These are phyloP conservation scores for Cercospora sesami DNA, from an alignment of 2,329 filamentous ascomycete species.

Conservation along the genomic window DNA sequence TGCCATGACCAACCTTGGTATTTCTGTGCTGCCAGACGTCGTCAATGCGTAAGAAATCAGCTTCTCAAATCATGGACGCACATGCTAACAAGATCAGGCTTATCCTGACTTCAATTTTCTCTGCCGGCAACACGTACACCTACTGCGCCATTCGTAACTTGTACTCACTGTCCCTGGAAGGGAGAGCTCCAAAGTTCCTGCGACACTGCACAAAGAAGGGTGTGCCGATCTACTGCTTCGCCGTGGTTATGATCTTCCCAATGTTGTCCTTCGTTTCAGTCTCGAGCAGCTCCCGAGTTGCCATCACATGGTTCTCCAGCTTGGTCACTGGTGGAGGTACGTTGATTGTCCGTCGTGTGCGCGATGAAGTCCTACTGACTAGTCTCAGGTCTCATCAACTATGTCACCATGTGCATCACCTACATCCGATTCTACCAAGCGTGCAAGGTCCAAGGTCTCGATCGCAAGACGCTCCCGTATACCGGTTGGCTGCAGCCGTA, in stretches of 20 bases:
- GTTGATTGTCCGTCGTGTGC: not conserved
- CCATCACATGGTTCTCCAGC: slow-evolving; percentile 49
- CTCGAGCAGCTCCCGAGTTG: slow-evolving; percentile 34
- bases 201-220: slow-evolving; percentile 61
- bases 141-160: slow-evolving; percentile 56
- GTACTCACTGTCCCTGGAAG: slow-evolving; percentile 56
- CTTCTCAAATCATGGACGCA: not conserved
- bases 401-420: slow-evolving; percentile 60
- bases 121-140: slow-evolving; percentile 57
- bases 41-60: slow-evolving; percentile 36
- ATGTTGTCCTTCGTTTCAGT: slow-evolving; percentile 41
- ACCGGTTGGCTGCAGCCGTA: slow-evolving; percentile 59
- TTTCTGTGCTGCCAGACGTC: slow-evolving; percentile 46
- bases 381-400: slow-evolving; percentile 56
- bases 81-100: slow-evolving; percentile 22
- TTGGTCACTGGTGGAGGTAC: slow-evolving; percentile 58
- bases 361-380: not conserved
- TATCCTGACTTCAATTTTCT: slow-evolving; percentile 56
- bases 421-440: slow-evolving; percentile 61
- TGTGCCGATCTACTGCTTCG: slow-evolving; percentile 61
- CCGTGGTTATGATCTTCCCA: slow-evolving; percentile 47
- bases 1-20: slow-evolving; percentile 45
- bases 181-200: slow-evolving; percentile 56
- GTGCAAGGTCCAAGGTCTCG: slow-evolving; percentile 52
- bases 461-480: slow-evolving; percentile 59